Evolutionary conservation across 2,329 filamentous ascomycete species (phyloP), one percentile per base, ranked within the genome.

Genomic region (Epichloe elymi): DNA sequence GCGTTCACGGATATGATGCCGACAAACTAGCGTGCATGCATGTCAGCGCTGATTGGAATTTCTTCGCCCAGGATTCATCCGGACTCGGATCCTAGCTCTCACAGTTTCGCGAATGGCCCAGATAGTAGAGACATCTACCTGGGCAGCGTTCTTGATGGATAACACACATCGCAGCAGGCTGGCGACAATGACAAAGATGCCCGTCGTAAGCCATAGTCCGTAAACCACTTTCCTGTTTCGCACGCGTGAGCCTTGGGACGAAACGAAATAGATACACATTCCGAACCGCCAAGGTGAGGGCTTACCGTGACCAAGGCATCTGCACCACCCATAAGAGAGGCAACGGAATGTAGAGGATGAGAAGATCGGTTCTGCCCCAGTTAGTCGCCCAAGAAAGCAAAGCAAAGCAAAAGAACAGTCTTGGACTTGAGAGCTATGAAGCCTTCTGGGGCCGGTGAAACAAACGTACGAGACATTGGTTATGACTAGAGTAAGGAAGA

Each of bases 61-160:
- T n/a, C 38, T 19, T 39, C n/a, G 17, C 15, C 15, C 15, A 39
- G 38, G 7, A 19, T 8, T 8, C 7, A 8, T 3, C 6, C 37
- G 15, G 37, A 3, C 2, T 35, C 11, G 17, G 17, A 11, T 19
- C 33, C 10, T 17, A 8, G n/a, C 5, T 33, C 56, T 55, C 41
- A 58, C 57, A 6, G 58, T 60, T 51, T 60, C 58, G 52, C 59
- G 57, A 47, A 60, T 61, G 3, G 59, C 57, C 58, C 58, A 60
- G 23, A 60, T 60, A 15, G 57, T 60, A 8, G 54, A 55, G 2
- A 60, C 51, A 42, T 60, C 57, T 15, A 60, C 56, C 17, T 56
- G 52, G 26, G 45, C 39, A 11, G 55, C 54, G 41, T 59, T 54
- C 36, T 50, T 39, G 5, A 61, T 49, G 23, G 53, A 60, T 5